Evolutionary conservation across 2,329 filamentous ascomycete genomes (phyloP).

Genomic region (Pseudogymnoascus sp.): DNA sequence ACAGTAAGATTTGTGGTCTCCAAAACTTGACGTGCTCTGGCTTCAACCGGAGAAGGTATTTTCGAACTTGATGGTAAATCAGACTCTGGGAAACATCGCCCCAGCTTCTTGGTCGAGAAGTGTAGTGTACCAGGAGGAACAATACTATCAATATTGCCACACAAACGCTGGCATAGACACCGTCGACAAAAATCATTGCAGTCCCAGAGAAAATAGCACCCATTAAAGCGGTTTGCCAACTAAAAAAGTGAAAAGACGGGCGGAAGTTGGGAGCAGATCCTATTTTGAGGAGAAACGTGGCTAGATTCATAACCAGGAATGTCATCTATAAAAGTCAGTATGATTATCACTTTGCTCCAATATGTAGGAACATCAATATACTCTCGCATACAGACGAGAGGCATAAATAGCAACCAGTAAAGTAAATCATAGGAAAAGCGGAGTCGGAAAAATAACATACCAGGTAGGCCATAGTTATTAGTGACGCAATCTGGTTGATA

Average conservation of each 20-base stretch:
- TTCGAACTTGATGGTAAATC: conserved; percentile 82
- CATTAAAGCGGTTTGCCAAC: conserved; percentile 69
- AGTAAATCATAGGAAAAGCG: background rate
- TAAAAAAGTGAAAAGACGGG: conserved; percentile 84
- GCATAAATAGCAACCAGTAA: background rate
- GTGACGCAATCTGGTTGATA: conserved; percentile 79
- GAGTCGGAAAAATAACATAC: conserved; percentile 31
- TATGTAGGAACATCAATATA: background rate
- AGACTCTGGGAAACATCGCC: conserved; percentile 83
- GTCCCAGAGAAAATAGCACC: conserved; percentile 68
- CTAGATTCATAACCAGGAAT: conserved; percentile 80
- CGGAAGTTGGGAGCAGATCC: conserved; percentile 84
- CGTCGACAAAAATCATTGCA: conserved; percentile 88
- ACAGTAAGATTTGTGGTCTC: conserved; percentile 77
- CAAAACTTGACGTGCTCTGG: conserved; percentile 92
- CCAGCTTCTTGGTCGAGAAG: conserved; percentile 79
- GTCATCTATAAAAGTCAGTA: conserved; percentile 53
- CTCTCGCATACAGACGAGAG: background rate
- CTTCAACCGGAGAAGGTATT: conserved; percentile 73
- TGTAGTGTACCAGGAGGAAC: conserved; percentile 79
- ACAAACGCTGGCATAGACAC: conserved; percentile 67
- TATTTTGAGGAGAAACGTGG: conserved; percentile 79
- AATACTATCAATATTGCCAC: conserved; percentile 67
- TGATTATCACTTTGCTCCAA: background rate
- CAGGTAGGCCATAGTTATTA: conserved; percentile 85